A percentile compares a stretch with the other conserved stretches of the same genome.
These are phyloP conservation scores for Fusarium nygamai DNA, from an alignment of 2,329 filamentous ascomycete genomes.

Conservation along the genomic window DNA sequence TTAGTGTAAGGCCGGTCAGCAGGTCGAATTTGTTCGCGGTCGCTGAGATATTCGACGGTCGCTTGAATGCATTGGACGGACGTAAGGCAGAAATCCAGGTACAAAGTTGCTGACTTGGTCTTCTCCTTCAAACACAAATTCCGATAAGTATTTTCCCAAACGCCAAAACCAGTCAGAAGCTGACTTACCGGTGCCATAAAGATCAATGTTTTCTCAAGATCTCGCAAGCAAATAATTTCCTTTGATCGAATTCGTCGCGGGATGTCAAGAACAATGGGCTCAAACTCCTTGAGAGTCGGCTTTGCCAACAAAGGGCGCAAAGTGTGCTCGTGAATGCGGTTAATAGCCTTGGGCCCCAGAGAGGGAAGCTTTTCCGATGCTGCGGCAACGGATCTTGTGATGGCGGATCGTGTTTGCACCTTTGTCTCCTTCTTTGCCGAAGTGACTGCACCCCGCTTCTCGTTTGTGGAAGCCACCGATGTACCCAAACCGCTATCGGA, in stretches of 20 bases:
- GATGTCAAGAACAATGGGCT: slow-evolving; percentile 80
- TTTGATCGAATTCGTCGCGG: slow-evolving; percentile 83
- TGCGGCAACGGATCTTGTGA: slow-evolving; percentile 68
- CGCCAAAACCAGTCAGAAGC: slow-evolving; percentile 62
- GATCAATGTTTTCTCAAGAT: slow-evolving; percentile 92
- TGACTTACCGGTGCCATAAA: slow-evolving; percentile 94
- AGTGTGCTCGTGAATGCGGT: slow-evolving; percentile 82
- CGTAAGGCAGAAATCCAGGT: slow-evolving; percentile 88
- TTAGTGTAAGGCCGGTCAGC: slow-evolving; percentile 91
- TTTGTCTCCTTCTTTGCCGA: slow-evolving; percentile 53
- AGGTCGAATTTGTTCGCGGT: slow-evolving; percentile 85
- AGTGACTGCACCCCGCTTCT: slow-evolving; percentile 57
- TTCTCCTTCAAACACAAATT: slow-evolving; percentile 80
- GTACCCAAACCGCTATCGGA: slow-evolving; percentile 92
- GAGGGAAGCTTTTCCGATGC: slow-evolving; percentile 62
- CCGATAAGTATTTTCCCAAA: slow-evolving; percentile 74
- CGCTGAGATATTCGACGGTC: slow-evolving; percentile 85
- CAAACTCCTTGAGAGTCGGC: slow-evolving; percentile 79
- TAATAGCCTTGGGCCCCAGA: slow-evolving; percentile 75
- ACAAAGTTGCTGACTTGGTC: slow-evolving; percentile 75
- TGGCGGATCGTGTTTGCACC: slow-evolving; percentile 54
- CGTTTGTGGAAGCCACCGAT: slow-evolving; percentile 73
- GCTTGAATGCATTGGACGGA: slow-evolving; percentile 91
- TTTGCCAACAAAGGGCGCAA: slow-evolving; percentile 81
- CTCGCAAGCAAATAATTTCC: slow-evolving; percentile 89